These are phyloP conservation scores for Aspergillus egyptiacus DNA, from an alignment of 495 filamentous ascomycete species.

Conservation along the genomic window DNA sequence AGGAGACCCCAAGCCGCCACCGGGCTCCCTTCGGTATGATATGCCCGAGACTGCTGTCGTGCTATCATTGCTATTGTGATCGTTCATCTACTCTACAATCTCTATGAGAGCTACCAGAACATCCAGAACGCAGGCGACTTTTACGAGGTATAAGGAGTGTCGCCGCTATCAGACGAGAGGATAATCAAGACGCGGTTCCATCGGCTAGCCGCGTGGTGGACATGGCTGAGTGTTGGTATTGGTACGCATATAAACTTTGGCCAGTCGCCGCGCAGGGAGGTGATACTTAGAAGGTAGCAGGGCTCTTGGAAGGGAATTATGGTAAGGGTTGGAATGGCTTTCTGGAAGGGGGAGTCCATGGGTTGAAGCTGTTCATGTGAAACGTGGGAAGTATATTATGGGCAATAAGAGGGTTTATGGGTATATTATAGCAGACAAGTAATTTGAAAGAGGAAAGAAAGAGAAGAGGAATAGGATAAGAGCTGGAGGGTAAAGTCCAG, in stretches of 20 bases:
- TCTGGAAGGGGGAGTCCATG: not conserved
- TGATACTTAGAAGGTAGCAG: constrained; percentile 15
- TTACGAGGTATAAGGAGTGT: too few species aligned
- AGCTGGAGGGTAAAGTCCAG: not conserved
- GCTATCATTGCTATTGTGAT: too few species aligned
- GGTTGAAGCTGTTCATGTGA: constrained; percentile 5
- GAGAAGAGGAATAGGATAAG: not conserved
- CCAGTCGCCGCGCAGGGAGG: constrained; percentile 17
- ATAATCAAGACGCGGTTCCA: too few species aligned
- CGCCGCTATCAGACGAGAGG: too few species aligned
- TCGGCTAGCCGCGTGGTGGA: too few species aligned
- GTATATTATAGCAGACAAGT: not conserved
- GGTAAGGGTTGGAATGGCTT: not conserved
- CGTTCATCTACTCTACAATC: too few species aligned
- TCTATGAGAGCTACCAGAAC: too few species aligned
- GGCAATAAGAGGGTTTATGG: not conserved
- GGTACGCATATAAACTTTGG: constrained; percentile 16
- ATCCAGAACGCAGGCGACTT: too few species aligned
- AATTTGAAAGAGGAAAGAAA: not conserved
- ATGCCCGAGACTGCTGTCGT: too few species aligned
- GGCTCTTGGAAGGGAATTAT: constrained; percentile 4
- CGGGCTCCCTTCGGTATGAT: too few species aligned
- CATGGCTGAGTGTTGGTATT: constrained; percentile 9
- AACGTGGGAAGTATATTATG: constrained; percentile 8
- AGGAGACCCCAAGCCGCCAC: too few species aligned